Evolutionary conservation across 2,329 filamentous ascomycete genomes (phyloP).

Genomic region (Macrophomina pseudophaseolina): DNA sequence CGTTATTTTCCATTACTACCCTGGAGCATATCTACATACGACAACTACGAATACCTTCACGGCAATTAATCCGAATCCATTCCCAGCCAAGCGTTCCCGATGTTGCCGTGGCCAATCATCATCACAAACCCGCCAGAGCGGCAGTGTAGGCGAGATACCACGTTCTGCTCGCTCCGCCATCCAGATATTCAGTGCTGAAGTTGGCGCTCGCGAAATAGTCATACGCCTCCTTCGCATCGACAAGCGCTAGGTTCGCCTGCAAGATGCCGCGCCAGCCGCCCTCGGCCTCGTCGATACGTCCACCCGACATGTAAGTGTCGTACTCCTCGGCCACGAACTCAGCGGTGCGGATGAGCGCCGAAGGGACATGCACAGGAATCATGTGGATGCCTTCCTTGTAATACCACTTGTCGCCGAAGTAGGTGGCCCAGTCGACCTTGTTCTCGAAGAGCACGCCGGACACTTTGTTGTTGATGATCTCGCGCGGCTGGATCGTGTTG

Average conservation of each 20-base stretch:
- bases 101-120: not conserved
- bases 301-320: conserved; percentile 74
- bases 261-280: conserved; percentile 88
- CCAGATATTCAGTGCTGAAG: conserved; percentile 50
- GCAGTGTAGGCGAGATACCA: conserved; percentile 47
- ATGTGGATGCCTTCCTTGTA: conserved; percentile 81
- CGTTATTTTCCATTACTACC: too few species aligned
- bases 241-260: conserved; percentile 76
- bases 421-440: conserved; percentile 90
- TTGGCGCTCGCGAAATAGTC: conserved; percentile 67
- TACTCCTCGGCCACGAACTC: conserved; percentile 77
- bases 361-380: conserved; percentile 76
- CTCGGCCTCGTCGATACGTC: conserved; percentile 65
- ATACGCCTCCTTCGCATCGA: conserved; percentile 73
- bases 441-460: conserved; percentile 85
- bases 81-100: too few species aligned
- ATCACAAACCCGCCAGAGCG: conserved; percentile 32
- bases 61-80: too few species aligned
- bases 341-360: conserved; percentile 69
- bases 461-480: conserved; percentile 83
- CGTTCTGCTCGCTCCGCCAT: conserved; percentile 72
- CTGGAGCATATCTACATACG: too few species aligned
- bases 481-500: conserved; percentile 74
- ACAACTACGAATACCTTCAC: too few species aligned
- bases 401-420: conserved; percentile 73